Evolutionary conservation across 805 yeast species (phyloP).

Genomic region (Aciculoconidium aculeatum): DNA sequence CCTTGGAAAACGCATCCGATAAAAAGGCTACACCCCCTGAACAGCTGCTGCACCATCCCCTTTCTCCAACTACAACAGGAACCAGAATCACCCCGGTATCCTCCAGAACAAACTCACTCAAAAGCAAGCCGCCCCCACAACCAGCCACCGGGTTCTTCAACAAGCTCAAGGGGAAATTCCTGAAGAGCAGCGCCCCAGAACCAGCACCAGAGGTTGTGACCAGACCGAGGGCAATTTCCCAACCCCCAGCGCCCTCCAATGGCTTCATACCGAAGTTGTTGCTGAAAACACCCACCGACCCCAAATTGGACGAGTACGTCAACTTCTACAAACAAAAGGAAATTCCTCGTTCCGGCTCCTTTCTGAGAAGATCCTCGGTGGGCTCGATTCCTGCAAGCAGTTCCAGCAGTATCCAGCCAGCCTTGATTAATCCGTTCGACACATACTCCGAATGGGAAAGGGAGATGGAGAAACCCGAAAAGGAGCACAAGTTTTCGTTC

Average conservation of each 20-base stretch:
- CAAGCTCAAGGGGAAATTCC: constrained; percentile 30
- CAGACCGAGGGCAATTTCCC: not conserved
- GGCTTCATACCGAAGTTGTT: not conserved
- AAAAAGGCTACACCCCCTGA: not conserved
- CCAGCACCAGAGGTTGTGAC: constrained; percentile 2
- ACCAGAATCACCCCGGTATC: not conserved
- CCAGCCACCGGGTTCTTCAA: constrained; percentile 25
- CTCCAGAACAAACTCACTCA: not conserved
- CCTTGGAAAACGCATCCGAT: not conserved
- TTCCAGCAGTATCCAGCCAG: not conserved
- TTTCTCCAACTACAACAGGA: too few relatives aligned
- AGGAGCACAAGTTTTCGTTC: constrained; percentile 20
- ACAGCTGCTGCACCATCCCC: not conserved
- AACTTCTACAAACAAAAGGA: constrained; percentile 25
- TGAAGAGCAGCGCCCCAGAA: constrained; percentile 8
- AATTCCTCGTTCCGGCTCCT: constrained; percentile 12
- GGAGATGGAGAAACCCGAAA: not conserved
- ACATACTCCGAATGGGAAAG: constrained; percentile 1
- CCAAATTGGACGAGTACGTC: constrained; percentile 32
- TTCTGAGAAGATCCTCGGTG: constrained; percentile 9
- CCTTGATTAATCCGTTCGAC: constrained; percentile 6
- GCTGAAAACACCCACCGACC: constrained; percentile 15
- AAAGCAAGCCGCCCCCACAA: constrained; percentile 10
- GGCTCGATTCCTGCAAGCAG: constrained; percentile 1
- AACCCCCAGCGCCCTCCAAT: constrained; percentile 3